phyloP scores from a whole-genome alignment of 1,139 yeast species.

The Candida gigantensis region DNA sequence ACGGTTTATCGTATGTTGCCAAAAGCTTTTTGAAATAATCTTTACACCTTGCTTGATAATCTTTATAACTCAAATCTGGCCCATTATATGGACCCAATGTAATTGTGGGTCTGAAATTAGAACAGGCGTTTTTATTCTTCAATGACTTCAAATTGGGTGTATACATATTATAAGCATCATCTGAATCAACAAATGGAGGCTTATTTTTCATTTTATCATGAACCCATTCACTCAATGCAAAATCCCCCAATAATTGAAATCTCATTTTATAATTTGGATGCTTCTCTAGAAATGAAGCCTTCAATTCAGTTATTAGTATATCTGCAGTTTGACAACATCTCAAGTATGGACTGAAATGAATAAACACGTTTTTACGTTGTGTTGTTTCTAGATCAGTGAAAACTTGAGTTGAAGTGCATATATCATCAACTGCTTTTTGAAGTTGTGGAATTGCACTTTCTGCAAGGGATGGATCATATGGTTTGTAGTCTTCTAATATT shows the following conservation, averaged over 20 bases:
- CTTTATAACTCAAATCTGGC: slow-evolving; percentile 42
- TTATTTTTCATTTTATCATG: slow-evolving; percentile 47
- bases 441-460: slow-evolving; percentile 31
- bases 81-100: slow-evolving; percentile 51
- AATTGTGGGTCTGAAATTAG: slow-evolving; percentile 49
- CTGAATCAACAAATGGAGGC: slow-evolving; percentile 47
- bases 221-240: slow-evolving; percentile 51
- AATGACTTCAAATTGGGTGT: slow-evolving; percentile 45
- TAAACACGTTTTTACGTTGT: slow-evolving; percentile 37
- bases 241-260: slow-evolving; percentile 47
- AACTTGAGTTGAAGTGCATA: slow-evolving; percentile 26
- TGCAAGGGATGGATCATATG: slow-evolving; percentile 45
- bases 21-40: slow-evolving; percentile 43
- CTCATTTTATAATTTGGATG: slow-evolving; percentile 37
- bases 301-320: slow-evolving; percentile 34
- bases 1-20: slow-evolving; percentile 48
- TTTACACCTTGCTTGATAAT: slow-evolving; percentile 44
- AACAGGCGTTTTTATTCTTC: slow-evolving; percentile 36
- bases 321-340: slow-evolving; percentile 51
- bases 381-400: slow-evolving; percentile 21
- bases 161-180: slow-evolving; percentile 51
- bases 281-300: slow-evolving; percentile 22
- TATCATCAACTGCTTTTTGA: slow-evolving; percentile 31
- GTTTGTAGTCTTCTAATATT: slow-evolving; percentile 29
- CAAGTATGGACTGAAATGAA: slow-evolving; percentile 48